A percentile compares a stretch with the other conserved stretches of the same genome.
Evolutionary conservation across 495 filamentous ascomycete genomes (phyloP).

Genomic region (Neurospora africana): DNA sequence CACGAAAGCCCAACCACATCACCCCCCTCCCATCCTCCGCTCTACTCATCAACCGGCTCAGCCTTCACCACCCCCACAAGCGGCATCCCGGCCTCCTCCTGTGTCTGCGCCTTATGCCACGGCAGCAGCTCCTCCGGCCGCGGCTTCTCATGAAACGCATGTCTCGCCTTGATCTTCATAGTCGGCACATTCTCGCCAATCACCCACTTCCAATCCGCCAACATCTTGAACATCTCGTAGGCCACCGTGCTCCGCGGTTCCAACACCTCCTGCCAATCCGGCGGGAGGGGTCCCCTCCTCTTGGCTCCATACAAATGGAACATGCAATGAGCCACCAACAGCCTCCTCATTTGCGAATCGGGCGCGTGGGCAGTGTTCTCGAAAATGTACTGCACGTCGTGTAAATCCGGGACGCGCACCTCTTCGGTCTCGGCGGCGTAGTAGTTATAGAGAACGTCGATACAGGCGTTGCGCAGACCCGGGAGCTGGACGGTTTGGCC

Average conservation of each 20-base stretch:
- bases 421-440: constrained; percentile 3
- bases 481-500: constrained; percentile 15
- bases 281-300: constrained; percentile 5
- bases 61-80: not conserved
- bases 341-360: constrained; percentile 14
- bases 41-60: constrained; percentile 3
- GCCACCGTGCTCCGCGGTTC: not conserved
- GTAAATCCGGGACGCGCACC: constrained; percentile 4
- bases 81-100: not conserved
- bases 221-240: constrained; percentile 14
- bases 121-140: not conserved
- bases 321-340: constrained; percentile 12
- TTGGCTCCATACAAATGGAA: constrained; percentile 14
- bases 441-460: constrained; percentile 13
- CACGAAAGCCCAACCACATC: not conserved
- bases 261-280: constrained; percentile 12
- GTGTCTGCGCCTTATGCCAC: not conserved
- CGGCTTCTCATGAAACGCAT: constrained; percentile 16
- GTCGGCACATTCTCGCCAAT: constrained; percentile 15
- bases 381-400: constrained; percentile 18
- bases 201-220: constrained; percentile 20
- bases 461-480: constrained; percentile 10
- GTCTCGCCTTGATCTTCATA: constrained; percentile 17
- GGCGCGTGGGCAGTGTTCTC: constrained; percentile 5
- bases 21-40: not conserved